A percentile compares a stretch with the other conserved stretches of the same genome.
Conservation (phyloP, 192 early-diverging fungal genomes). For the Coemansia reversa region DNA sequence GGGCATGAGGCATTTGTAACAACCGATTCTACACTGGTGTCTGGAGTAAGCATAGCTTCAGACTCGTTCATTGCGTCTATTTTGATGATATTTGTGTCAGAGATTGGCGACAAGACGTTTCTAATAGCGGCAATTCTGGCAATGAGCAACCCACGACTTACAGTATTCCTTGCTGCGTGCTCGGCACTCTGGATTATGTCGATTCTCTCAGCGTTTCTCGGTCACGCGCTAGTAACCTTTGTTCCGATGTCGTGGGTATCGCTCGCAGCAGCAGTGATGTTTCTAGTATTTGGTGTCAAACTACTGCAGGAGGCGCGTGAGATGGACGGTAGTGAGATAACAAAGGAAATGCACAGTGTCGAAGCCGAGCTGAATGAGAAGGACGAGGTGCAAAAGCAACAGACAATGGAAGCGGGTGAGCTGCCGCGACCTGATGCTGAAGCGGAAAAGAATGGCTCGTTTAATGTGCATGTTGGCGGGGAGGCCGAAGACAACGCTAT, state of each 20-base stretch:
- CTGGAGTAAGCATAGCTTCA: conserved; percentile 12
- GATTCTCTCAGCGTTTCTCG: conserved; percentile 89
- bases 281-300: conserved; percentile 89
- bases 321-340: conserved; percentile 86
- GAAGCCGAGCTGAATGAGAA: conserved; percentile 84
- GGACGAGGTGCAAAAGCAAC: conserved; percentile 57
- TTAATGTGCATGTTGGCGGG: conserved; percentile 38
- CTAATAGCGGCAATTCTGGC: conserved; percentile 98
- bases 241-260: conserved; percentile 88
- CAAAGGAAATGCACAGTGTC: conserved; percentile 91
- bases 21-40: conserved; percentile 10
- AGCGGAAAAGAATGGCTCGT: conserved; percentile 21
- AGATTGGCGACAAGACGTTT: conserved; percentile 99
- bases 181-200: conserved; percentile 92
- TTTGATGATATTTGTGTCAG: conserved; percentile 91
- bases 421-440: neutral
- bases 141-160: conserved; percentile 89
- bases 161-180: conserved; percentile 90
- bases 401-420: conserved; percentile 61
- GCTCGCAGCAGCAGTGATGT: conserved; percentile 78
- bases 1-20: conserved; percentile 5
- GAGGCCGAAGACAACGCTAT: conserved; percentile 14
- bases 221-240: conserved; percentile 84
- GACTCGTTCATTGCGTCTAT: conserved; percentile 59
- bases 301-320: conserved; percentile 80